Base-by-base conservation (phyloP, 495 filamentous ascomycete genomes). In the Penicillium flavigenum region DNA sequence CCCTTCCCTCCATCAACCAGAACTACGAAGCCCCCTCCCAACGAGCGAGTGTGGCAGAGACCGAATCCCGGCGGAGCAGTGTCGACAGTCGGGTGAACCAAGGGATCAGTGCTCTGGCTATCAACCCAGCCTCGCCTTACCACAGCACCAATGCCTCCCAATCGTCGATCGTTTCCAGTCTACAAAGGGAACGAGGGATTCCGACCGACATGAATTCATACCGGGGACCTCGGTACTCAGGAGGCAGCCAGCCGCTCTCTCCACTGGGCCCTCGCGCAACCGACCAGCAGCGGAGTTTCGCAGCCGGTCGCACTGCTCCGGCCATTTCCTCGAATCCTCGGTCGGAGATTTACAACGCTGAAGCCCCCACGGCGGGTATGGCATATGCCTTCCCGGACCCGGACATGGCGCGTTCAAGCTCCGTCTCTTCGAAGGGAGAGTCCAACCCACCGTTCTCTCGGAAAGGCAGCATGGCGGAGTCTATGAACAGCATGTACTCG, bases 371-470 rank as follows among this genome's bases (percentile, higher is more conserved):
- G 16, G 89, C 88, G 59, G 89, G 89, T 71, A 86, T 90, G 66
- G 86, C 89, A 0, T 92, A 89, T 76, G 89, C 89, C 36, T 91
- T 92, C 64, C 89, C 89, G 0, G 88, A 91, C 62, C 88, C 89
- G 29, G 87, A 88, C 44, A 82, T 86, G 47, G 71, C 76, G 39
- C 71, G 76, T n/a, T 79, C 76, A 14, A 75, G 79, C 64, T 76
- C 79, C 0, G 79, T 76, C 22, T 81, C 81, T 10, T 86, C 81
- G 47, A 81, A 80, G 24, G 83, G 86, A 14, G 74, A 75, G 38
- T 67, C 73, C 22, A 72, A 65, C 27, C 60, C 66, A 1, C 70
- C 70, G 17, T 74, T 81, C 59, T 90, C 87, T 6, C 78, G 88
- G 27, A 83, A 89, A 52, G 88, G 86, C 59, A 90, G 87, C 60